phyloP scores from a whole-genome alignment of 192 early-diverging fungal species.

The Mortierella claussenii region DNA sequence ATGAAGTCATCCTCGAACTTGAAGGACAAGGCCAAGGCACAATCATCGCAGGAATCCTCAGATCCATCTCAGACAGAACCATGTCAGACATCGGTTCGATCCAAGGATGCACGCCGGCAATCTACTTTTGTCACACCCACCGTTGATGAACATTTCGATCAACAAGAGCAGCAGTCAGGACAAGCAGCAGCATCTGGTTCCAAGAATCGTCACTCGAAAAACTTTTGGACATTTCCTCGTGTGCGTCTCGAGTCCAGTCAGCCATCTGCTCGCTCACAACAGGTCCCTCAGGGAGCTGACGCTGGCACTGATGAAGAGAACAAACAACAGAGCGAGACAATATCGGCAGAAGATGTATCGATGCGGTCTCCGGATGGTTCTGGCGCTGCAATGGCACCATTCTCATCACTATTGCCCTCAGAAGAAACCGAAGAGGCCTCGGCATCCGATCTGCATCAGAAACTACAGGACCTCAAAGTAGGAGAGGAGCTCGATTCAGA shows the following conservation, averaged over 20 bases:
- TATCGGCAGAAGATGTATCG: too few relatives aligned
- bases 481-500: constrained; percentile 40
- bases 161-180: background rate
- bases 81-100: too few relatives aligned
- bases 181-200: background rate
- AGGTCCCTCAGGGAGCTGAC: constrained; percentile 1
- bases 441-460: constrained; percentile 4
- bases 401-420: background rate
- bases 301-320: background rate
- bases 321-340: too few relatives aligned
- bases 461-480: constrained; percentile 13
- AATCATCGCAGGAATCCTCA: background rate
- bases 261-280: background rate
- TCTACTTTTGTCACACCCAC: constrained; percentile 1
- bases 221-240: constrained; percentile 38
- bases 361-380: too few relatives aligned
- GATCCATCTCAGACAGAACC: background rate
- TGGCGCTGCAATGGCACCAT: background rate
- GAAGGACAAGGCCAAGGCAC: constrained; percentile 17
- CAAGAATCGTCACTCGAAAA: constrained; percentile 18
- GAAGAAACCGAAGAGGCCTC: background rate
- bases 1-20: constrained; percentile 46
- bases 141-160: background rate
- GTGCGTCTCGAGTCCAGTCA: constrained; percentile 11
- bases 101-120: constrained; percentile 5